Evolutionary conservation across 495 filamentous ascomycete genomes (phyloP).

Genomic region (Xylaria nigripes): DNA sequence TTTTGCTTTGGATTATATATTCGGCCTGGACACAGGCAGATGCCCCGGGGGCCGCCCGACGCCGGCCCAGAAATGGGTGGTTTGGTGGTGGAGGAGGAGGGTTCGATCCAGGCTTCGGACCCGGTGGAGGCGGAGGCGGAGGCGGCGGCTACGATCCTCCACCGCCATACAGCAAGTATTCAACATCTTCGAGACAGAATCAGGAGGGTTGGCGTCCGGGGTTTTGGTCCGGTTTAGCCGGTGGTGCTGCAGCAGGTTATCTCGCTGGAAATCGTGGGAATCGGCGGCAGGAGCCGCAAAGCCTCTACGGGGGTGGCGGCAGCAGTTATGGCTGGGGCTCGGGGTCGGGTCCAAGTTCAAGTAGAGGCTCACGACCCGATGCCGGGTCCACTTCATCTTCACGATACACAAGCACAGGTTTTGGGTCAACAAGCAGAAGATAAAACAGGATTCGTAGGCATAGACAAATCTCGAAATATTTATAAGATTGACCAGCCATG

Average conservation of each 20-base stretch:
- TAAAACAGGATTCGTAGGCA: constrained; percentile 25
- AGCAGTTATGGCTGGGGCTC: constrained; percentile 45
- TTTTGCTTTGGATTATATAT: constrained; percentile 47
- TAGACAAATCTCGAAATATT: neutral
- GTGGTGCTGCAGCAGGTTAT: constrained; percentile 64
- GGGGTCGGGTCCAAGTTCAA: constrained; percentile 25
- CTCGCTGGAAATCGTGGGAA: constrained; percentile 49
- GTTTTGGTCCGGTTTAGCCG: constrained; percentile 74
- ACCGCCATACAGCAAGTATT: constrained; percentile 42
- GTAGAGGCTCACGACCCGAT: constrained; percentile 31
- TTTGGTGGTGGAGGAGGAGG: constrained; percentile 24
- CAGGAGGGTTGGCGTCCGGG: constrained; percentile 67
- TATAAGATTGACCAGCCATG: neutral
- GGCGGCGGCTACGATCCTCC: constrained; percentile 50
- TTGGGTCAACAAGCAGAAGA: constrained; percentile 76
- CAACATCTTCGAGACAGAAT: constrained; percentile 20
- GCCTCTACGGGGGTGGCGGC: constrained; percentile 30
- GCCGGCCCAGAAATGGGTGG: constrained; percentile 13
- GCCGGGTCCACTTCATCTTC: constrained; percentile 42
- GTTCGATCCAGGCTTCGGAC: constrained; percentile 30
- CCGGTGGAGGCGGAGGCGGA: constrained; percentile 40
- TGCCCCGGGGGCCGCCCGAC: constrained; percentile 9
- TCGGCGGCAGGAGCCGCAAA: constrained; percentile 21
- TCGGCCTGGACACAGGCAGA: constrained; percentile 24
- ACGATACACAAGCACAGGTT: constrained; percentile 75